Conservation (phyloP, 306 rosid genomes). For the Vigna mungo region DNA sequence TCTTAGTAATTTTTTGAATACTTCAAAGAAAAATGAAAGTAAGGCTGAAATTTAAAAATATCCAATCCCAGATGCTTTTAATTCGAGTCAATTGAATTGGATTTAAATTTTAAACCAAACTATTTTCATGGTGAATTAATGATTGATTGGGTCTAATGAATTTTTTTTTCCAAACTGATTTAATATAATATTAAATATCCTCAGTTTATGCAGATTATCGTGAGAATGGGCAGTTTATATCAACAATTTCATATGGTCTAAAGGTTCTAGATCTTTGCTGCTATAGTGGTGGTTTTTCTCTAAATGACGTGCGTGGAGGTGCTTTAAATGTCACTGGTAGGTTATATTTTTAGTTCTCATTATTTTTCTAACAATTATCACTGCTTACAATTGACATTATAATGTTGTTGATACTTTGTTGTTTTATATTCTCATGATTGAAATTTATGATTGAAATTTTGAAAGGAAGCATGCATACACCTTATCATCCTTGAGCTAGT, state of each 20-base stretch:
- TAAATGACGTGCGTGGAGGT: conserved; percentile 82
- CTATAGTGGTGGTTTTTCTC: conserved; percentile 91
- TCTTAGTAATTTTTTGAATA: not conserved
- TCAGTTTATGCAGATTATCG: conserved; percentile 88
- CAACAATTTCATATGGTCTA: conserved; percentile 70
- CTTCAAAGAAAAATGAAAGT: not conserved
- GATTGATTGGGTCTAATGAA: not conserved
- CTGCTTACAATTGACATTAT: conserved; percentile 29
- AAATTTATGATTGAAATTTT: conserved; percentile 21
- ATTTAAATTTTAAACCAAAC: not conserved
- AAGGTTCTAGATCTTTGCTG: conserved; percentile 93
- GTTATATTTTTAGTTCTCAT: conserved; percentile 2
- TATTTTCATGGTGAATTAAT: not conserved
- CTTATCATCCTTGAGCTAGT: not conserved
- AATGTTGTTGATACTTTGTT: conserved; percentile 11
- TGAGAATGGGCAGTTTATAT: conserved; percentile 81
- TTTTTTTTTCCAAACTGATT: not conserved
- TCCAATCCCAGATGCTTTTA: not conserved
- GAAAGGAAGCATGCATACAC: conserved; percentile 35
- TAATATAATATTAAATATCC: not conserved
- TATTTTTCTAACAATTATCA: not conserved
- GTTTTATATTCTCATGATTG: conserved; percentile 27
- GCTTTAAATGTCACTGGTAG: conserved; percentile 86
- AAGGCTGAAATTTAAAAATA: not conserved
- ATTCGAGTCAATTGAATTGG: not conserved